phyloP scores from a whole-genome alignment of 352 stramenopile species.

The Pythium grandisporangium region DNA sequence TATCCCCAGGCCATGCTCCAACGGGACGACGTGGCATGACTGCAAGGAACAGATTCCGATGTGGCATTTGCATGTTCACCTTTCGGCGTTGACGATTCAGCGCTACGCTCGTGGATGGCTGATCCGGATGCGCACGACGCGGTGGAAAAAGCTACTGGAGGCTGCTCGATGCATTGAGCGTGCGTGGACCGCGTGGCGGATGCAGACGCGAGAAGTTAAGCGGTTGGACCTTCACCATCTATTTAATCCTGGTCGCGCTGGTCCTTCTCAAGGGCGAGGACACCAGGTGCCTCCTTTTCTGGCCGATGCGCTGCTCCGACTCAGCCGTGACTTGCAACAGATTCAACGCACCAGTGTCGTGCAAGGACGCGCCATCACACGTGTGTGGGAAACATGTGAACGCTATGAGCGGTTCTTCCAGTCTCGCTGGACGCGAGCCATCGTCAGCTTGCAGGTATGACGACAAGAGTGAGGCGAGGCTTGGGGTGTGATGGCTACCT shows the following conservation, averaged over 20 bases:
- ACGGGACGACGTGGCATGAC: not conserved
- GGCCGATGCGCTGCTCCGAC: too few species aligned
- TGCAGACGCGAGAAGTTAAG: too few species aligned
- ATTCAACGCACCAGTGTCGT: slow-evolving; percentile 38
- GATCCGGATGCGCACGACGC: slow-evolving; percentile 5
- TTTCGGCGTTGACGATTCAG: slow-evolving; percentile 9
- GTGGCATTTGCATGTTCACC: slow-evolving; percentile 2
- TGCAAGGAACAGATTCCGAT: not conserved
- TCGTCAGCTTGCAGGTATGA: slow-evolving; percentile 21
- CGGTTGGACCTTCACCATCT: too few species aligned
- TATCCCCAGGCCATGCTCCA: slow-evolving; percentile 2
- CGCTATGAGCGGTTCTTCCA: slow-evolving; percentile 9
- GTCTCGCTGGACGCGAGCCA: not conserved
- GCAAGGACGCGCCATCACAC: slow-evolving; percentile 24
- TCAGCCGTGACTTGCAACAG: too few species aligned
- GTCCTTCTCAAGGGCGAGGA: too few species aligned
- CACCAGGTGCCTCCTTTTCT: too few species aligned
- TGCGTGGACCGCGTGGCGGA: too few species aligned
- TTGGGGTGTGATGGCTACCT: too few species aligned
- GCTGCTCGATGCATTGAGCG: slow-evolving; percentile 12
- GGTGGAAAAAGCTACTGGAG: slow-evolving; percentile 6
- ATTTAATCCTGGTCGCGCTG: too few species aligned
- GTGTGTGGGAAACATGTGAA: slow-evolving; percentile 13
- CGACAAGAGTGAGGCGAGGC: too few species aligned
- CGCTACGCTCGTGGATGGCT: slow-evolving; percentile 15